phyloP scores from a whole-genome alignment of 352 stramenopile genomes.

The Pythium chondricola region DNA sequence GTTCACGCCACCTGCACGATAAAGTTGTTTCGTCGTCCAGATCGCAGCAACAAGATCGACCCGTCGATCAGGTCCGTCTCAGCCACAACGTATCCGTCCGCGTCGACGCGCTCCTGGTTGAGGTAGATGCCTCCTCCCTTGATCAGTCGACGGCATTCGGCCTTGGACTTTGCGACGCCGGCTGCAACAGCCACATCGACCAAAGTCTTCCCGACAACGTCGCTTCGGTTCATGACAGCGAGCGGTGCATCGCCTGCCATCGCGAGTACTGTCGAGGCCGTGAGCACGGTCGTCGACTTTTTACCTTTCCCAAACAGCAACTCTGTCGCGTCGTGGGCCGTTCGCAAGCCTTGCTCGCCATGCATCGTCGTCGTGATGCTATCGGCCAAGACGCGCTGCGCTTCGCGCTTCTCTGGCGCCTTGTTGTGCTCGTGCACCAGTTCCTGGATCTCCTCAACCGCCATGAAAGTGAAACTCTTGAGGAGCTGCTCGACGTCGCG shows the following conservation, averaged over 20 bases:
- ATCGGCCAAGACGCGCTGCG: slow-evolving; percentile 64
- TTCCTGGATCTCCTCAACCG: slow-evolving; percentile 88
- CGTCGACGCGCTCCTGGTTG: slow-evolving; percentile 82
- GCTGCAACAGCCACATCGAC: slow-evolving; percentile 90
- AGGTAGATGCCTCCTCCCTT: slow-evolving; percentile 93
- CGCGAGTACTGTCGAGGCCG: slow-evolving; percentile 53
- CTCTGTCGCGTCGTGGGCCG: slow-evolving; percentile 52
- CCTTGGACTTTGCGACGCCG: slow-evolving; percentile 91
- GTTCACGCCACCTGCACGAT: slow-evolving; percentile 49
- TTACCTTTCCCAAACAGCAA: slow-evolving; percentile 62
- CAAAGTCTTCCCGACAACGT: slow-evolving; percentile 72
- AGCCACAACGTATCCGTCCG: slow-evolving; percentile 28
- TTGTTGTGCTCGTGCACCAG: slow-evolving; percentile 77
- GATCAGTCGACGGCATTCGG: slow-evolving; percentile 94
- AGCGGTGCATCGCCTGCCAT: slow-evolving; percentile 66
- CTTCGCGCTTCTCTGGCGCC: slow-evolving; percentile 71
- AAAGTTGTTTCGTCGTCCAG: slow-evolving; percentile 77
- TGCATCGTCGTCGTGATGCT: slow-evolving; percentile 93
- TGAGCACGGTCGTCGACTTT: slow-evolving; percentile 35
- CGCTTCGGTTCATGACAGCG: slow-evolving; percentile 25
- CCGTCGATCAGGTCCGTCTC: slow-evolving; percentile 51
- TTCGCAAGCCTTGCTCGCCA: slow-evolving; percentile 73
- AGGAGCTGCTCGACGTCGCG: slow-evolving; percentile 94
- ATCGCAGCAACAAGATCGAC: slow-evolving; percentile 62
- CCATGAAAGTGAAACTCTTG: slow-evolving; percentile 97